Evolutionary conservation across 495 filamentous ascomycete species (phyloP).

Genomic region (Penicillium longicatenatum): DNA sequence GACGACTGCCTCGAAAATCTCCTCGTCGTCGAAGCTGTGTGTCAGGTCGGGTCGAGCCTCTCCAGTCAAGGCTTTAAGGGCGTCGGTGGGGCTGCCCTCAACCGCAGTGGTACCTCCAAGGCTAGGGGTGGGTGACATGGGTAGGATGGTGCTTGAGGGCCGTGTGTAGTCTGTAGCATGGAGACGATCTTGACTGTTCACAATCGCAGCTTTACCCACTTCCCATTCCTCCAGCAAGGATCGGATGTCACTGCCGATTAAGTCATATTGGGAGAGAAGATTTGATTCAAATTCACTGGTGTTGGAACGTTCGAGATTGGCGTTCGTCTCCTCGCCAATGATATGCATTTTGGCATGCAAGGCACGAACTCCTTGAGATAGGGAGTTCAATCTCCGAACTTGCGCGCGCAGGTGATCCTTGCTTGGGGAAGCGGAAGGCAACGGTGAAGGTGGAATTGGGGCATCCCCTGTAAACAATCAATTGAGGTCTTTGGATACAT

Average conservation of each 20-base stretch:
- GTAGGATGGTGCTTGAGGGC: conserved; percentile 68
- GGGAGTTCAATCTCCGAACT: conserved; percentile 78
- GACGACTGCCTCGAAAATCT: conserved; percentile 89
- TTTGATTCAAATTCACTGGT: conserved; percentile 66
- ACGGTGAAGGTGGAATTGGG: conserved; percentile 60
- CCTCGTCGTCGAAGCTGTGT: conserved; percentile 55
- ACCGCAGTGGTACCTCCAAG: conserved; percentile 84
- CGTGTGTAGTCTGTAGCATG: conserved; percentile 60
- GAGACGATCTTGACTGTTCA: conserved; percentile 66
- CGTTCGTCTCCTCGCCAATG: conserved; percentile 84
- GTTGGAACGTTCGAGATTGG: conserved; percentile 71
- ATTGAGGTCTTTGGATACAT: conserved; percentile 20
- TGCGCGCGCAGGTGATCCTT: conserved; percentile 82
- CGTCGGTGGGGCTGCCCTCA: conserved; percentile 76
- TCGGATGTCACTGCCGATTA: conserved; percentile 84
- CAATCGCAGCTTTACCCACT: conserved; percentile 72
- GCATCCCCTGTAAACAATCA: conserved; percentile 42
- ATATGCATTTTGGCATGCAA: conserved; percentile 95
- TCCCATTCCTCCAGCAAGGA: conserved; percentile 90
- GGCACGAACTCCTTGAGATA: conserved; percentile 87
- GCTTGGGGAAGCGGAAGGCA: conserved; percentile 71
- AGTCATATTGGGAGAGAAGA: conserved; percentile 88
- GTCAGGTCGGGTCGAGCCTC: conserved; percentile 43
- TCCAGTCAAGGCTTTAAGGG: conserved; percentile 74
- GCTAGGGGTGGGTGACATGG: conserved; percentile 77